Evolutionary conservation across 2,329 filamentous ascomycete species (phyloP), one percentile per base, ranked within the genome.

Genomic region (Talaromyces albobiverticillius): DNA sequence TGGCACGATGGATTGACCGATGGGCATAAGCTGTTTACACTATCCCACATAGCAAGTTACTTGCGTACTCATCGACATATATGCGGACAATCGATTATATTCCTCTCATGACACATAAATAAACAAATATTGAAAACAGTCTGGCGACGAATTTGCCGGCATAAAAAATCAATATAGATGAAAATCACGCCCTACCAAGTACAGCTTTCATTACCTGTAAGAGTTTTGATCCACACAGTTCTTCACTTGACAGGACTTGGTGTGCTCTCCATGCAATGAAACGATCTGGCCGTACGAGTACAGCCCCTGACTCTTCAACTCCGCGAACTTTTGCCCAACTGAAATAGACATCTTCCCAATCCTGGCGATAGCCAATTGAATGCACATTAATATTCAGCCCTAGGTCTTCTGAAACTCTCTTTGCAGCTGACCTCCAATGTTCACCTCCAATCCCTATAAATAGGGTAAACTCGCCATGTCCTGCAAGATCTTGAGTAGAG

Each of bases 301-400:
- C 74, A 60, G 76, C 80, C 1, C 84, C 83, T 55, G 79, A 76
- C 57, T 85, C 83, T 18, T 77, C 75, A 1, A 86, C 75, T 42
- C 79, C 81, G 14, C 81, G 72, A 51, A 73, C 67, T 45, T 69
- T 67, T 10, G 71, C 75, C 84, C 84, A 87, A 53, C 84, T 81
- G 56, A 77, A 78, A 64, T 86, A 86, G 0, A 82, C 73, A 62
- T 87, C 84, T 62, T 85, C 79, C 58, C 76, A 86, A 54, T 86
- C 82, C 57, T 81, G 78, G 13, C 74, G 69, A 67, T 76, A 82
- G 0, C 84, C 84, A 58, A 87, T 81, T 2, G 72, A 74, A 56
- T 80, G 76, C 1, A 68, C 72, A 3, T 71, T 73, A 26, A 87
- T 71, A 7, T 72, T 65, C 0, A 86, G 64, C 0, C 73, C 76